Evolutionary conservation across 1,284 basidiomycete species (phyloP).

Genomic region (Sporisorium scitamineum): DNA sequence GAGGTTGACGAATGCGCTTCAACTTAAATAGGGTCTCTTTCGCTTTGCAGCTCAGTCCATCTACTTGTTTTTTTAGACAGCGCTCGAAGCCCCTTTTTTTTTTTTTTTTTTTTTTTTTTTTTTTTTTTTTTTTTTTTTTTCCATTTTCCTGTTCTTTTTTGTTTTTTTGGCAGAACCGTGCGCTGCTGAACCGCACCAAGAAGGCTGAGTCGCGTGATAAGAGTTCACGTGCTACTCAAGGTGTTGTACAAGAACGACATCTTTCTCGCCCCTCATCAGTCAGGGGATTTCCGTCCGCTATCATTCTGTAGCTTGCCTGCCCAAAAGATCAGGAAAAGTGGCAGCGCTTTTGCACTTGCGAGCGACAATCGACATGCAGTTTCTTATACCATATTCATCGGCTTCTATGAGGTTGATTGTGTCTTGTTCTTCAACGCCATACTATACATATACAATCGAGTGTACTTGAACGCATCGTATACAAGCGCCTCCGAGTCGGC

Average conservation of each 20-base stretch:
- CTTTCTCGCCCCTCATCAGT: neutral
- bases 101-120: neutral
- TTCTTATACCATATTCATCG: neutral
- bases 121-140: neutral
- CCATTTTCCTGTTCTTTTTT: no score
- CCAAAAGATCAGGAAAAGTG: no score
- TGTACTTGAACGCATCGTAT: neutral
- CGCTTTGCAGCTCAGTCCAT: no score
- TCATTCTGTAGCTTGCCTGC: no score
- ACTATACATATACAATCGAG: neutral
- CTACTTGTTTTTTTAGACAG: no score
- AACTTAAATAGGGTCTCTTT: neutral
- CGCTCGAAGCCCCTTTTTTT: constrained; percentile 12
- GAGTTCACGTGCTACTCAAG: constrained; percentile 3
- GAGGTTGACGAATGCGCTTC: neutral
- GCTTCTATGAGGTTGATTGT: neutral
- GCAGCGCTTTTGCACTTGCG: neutral
- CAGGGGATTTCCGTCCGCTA: no score
- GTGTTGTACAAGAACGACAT: neutral
- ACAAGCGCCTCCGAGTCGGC: neutral
- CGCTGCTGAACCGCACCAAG: constrained; percentile 3
- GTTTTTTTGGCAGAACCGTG: neutral
- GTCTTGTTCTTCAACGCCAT: neutral
- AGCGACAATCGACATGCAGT: neutral
- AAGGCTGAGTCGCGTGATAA: constrained; percentile 6